A percentile compares a stretch with the other conserved stretches of the same genome.
Evolutionary conservation across 768 basidiomycete genomes (phyloP).

Genomic region (Xerocomellus intermedius): DNA sequence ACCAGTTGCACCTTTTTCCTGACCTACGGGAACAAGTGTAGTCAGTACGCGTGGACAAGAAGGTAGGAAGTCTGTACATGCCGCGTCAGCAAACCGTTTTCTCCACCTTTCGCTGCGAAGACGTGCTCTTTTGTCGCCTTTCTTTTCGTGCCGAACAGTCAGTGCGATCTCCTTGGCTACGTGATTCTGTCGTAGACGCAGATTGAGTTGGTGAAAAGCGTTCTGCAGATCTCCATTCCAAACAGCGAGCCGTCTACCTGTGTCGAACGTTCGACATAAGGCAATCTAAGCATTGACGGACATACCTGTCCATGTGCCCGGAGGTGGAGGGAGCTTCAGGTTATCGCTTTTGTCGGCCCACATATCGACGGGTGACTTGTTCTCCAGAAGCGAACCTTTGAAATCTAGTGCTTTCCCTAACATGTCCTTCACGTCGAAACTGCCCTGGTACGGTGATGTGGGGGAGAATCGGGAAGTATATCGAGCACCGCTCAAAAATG

Average conservation of each 20-base stretch:
- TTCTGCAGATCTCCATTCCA: constrained; percentile 40
- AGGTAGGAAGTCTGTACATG: constrained; percentile 32
- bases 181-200: constrained; percentile 52
- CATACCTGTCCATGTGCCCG: constrained; percentile 55
- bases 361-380: constrained; percentile 34
- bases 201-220: constrained; percentile 50
- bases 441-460: neutral
- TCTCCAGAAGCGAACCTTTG: constrained; percentile 11
- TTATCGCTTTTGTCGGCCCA: constrained; percentile 32
- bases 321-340: constrained; percentile 35
- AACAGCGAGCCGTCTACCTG: constrained; percentile 65
- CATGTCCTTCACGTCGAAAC: constrained; percentile 14
- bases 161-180: constrained; percentile 50
- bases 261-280: constrained; percentile 6
- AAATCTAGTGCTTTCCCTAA: constrained; percentile 15
- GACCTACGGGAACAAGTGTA: constrained; percentile 49
- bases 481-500: constrained; percentile 7
- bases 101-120: constrained; percentile 77
- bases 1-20: constrained; percentile 81
- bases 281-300: neutral
- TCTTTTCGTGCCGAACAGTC: constrained; percentile 74
- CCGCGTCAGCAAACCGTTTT: constrained; percentile 77
- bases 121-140: constrained; percentile 73
- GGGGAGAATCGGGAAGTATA: constrained; percentile 6
- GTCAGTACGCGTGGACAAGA: constrained; percentile 13